Percentiles rank a stretch among this genome's conserved stretches.
phyloP scores from a whole-genome alignment of 2,329 filamentous ascomycete species.

The Celoporthe dispersa region DNA sequence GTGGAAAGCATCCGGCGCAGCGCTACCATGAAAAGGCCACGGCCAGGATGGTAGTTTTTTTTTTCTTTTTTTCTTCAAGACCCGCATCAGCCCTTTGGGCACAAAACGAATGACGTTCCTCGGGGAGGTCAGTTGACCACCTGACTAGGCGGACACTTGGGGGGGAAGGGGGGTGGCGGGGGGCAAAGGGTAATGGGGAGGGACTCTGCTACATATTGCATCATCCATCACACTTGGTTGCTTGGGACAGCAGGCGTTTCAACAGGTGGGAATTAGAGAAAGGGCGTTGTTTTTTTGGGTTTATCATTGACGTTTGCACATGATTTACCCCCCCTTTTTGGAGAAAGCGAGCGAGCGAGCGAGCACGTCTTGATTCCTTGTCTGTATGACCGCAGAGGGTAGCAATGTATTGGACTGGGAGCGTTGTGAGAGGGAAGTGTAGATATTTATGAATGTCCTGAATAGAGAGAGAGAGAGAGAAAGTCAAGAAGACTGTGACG shows the following conservation, averaged over 20 bases:
- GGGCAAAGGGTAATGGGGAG: background rate
- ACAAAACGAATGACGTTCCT: background rate
- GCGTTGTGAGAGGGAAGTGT: background rate
- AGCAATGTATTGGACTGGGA: conserved; percentile 1
- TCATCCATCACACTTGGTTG: background rate
- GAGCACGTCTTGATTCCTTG: conserved; percentile 9
- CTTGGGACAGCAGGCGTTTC: conserved; percentile 4
- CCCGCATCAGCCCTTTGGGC: conserved; percentile 28
- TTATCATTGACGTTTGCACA: background rate
- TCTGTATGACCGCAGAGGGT: conserved; percentile 9
- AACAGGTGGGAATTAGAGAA: conserved; percentile 4
- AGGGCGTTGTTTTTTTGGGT: background rate
- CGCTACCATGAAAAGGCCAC: conserved; percentile 65
- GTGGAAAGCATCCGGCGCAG: conserved; percentile 89
- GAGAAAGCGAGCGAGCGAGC: conserved; percentile 18
- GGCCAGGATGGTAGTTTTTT: conserved; percentile 28
- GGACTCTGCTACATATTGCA: background rate
- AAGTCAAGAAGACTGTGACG: background rate
- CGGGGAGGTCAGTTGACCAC: conserved; percentile 13
- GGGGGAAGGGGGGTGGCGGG: background rate
- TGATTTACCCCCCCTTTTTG: background rate
- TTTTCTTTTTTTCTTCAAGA: background rate
- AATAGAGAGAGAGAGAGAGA: background rate
- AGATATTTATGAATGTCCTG: conserved; percentile 4
- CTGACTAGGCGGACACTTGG: background rate